Conservation (phyloP, 73 alveolate genomes). For the Durusdinium trenchii region DNA sequence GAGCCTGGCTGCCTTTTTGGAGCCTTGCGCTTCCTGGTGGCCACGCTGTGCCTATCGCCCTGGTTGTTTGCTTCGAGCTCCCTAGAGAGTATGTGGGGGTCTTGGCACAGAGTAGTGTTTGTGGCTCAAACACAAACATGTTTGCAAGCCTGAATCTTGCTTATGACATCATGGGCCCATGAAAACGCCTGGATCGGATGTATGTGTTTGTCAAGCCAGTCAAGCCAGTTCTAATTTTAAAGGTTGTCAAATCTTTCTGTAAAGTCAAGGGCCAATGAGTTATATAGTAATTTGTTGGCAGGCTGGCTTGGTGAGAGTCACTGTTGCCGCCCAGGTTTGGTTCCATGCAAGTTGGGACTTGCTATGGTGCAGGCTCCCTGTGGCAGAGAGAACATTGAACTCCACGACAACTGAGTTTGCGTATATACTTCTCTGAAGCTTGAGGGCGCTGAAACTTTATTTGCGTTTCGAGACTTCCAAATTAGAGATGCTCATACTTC, state of each 20-base stretch:
- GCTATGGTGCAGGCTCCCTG: conserved; percentile 80
- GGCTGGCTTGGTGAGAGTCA: neutral
- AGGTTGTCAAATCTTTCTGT: no score
- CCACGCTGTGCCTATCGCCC: conserved; percentile 92
- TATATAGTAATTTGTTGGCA: neutral
- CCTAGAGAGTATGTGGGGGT: conserved; percentile 46
- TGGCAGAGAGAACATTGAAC: neutral
- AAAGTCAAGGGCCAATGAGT: neutral
- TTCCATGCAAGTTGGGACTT: conserved; percentile 69
- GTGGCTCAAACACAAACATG: no score
- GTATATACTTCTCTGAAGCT: neutral
- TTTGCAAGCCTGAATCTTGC: neutral
- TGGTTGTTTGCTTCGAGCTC: conserved; percentile 73
- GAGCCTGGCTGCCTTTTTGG: conserved; percentile 84
- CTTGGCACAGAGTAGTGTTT: no score
- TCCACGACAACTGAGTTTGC: neutral
- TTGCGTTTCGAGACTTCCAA: no score
- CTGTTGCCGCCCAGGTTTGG: conserved; percentile 58
- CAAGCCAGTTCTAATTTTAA: no score
- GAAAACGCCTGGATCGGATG: neutral
- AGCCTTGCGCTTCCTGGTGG: conserved; percentile 81
- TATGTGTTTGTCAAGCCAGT: no score
- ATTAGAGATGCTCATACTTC: neutral
- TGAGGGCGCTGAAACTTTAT: neutral
- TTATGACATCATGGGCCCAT: no score